Evolutionary conservation across 768 basidiomycete species (phyloP), one percentile per base, ranked within the genome.

Genomic region (Dacryopinax primogenitus): DNA sequence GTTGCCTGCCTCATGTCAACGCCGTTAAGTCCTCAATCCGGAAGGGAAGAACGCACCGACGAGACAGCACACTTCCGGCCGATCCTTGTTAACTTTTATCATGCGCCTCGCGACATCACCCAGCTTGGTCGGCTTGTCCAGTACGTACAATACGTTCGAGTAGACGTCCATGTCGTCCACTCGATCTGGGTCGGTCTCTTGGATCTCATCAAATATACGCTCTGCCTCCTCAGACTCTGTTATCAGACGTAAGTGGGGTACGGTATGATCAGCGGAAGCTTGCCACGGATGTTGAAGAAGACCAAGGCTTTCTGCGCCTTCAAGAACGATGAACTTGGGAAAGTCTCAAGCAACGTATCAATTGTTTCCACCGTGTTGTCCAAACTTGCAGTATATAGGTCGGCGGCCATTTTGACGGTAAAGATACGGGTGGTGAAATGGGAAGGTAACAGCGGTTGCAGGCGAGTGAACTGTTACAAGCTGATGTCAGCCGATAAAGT

Each of bases 101-200:
- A 93, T 95, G 69, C 94, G 87, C 68, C 93, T 92, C 7, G 95
- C 96, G 36, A 98, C 80, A 73, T 85, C 86, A 21, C 93, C 93
- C 44, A 99, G 78, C 71, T 95, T 94, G 34, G 90, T 77, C 47
- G 84, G 83, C 70, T 90, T 91, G 71, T 93, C 90, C 61, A 90
- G 91, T 1, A 98, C 93, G 74, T 97, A 98, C 41, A 98, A 81
- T 72, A 98, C 96, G 73, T 98, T 96, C 65, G 93, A 95, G 74
- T 88, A 93, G 36, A 96, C 85, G 71, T 98, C 96, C 65, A 98
- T 87, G 71, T 96, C 90, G 68, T 99, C 96, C 65, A 96, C 84
- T 28, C 93, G 84, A 75, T 85, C 86, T 9, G 94, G 95, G 73
- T 97, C 93, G 35, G 86, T 72, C 1, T 78, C 75, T 34, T 90